These are phyloP conservation scores for Trichoderma erinaceum DNA, from an alignment of 495 filamentous ascomycete species.

Conservation along the genomic window DNA sequence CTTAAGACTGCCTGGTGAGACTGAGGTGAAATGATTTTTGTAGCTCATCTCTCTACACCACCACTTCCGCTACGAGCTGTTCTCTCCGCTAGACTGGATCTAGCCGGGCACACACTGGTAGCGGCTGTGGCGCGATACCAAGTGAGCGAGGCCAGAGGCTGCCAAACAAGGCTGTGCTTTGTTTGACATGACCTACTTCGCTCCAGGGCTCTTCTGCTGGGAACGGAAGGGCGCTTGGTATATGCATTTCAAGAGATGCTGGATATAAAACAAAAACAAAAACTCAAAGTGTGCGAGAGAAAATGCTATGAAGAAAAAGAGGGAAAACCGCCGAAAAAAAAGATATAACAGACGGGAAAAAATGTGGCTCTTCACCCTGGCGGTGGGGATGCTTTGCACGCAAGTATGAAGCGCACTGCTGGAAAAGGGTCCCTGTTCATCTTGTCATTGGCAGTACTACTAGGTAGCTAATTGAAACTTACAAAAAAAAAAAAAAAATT, in stretches of 20 bases:
- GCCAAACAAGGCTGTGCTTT: background rate
- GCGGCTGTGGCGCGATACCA: slow-evolving; percentile 5
- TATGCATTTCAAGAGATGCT: slow-evolving; percentile 1
- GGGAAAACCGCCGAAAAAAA: background rate
- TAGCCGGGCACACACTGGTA: background rate
- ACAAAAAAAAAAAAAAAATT: background rate
- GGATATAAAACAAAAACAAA: background rate
- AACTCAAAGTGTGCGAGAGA: slow-evolving; percentile 4
- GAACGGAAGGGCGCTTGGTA: slow-evolving; percentile 2
- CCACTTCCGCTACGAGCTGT: background rate
- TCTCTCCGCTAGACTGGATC: background rate
- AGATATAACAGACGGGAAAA: background rate
- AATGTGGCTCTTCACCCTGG: background rate
- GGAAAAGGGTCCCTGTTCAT: slow-evolving; percentile 12
- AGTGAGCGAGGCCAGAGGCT: background rate
- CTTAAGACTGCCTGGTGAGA: background rate
- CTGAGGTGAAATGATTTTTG: background rate
- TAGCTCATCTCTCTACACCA: slow-evolving; percentile 9
- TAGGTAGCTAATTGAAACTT: slow-evolving; percentile 1
- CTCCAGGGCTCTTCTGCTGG: slow-evolving; percentile 7
- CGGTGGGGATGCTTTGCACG: slow-evolving; percentile 11
- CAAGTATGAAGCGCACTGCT: slow-evolving; percentile 9
- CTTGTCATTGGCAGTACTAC: slow-evolving; percentile 12
- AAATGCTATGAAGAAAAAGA: background rate
- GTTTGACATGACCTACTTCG: background rate